A percentile compares a stretch with the other conserved stretches of the same genome.
phyloP scores from a whole-genome alignment of 148 eudicot genomes.

The Amaranthus palmeri region DNA sequence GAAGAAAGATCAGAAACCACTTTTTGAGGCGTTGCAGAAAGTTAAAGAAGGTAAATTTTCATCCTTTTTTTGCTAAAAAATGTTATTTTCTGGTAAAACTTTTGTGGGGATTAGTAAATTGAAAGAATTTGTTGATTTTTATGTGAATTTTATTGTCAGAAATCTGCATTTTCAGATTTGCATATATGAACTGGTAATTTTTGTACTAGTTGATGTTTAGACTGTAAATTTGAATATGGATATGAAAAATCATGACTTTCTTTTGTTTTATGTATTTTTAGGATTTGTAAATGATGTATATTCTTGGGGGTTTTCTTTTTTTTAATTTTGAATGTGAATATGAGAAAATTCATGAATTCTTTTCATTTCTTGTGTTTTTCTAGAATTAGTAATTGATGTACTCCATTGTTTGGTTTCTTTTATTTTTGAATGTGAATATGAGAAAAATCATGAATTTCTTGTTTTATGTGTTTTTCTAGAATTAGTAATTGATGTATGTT shows the following conservation, averaged over 20 bases:
- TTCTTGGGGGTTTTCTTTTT: neutral
- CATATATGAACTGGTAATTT: too few relatives aligned
- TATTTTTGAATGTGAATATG: neutral
- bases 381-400: neutral
- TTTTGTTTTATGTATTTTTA: neutral
- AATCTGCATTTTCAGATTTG: neutral
- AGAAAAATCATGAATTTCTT: neutral
- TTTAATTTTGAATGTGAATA: neutral
- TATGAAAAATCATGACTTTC: neutral
- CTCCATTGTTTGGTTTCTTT: neutral
- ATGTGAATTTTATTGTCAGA: neutral
- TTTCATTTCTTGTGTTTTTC: neutral
- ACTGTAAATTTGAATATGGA: neutral
- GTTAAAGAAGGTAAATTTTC: slow-evolving; percentile 67
- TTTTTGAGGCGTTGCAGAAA: slow-evolving; percentile 77
- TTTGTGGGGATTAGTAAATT: neutral
- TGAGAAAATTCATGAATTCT: neutral
- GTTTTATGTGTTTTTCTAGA: neutral
- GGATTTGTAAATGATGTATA: neutral
- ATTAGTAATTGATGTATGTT: neutral
- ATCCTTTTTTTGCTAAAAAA: slow-evolving; percentile 1
- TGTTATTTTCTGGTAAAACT: neutral
- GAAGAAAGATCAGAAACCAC: slow-evolving; percentile 64
- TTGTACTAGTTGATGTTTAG: too few relatives aligned
- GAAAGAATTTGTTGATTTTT: neutral